These are phyloP conservation scores for Rhizopogon vesiculosus DNA, from an alignment of 768 basidiomycete species.

Conservation along the genomic window DNA sequence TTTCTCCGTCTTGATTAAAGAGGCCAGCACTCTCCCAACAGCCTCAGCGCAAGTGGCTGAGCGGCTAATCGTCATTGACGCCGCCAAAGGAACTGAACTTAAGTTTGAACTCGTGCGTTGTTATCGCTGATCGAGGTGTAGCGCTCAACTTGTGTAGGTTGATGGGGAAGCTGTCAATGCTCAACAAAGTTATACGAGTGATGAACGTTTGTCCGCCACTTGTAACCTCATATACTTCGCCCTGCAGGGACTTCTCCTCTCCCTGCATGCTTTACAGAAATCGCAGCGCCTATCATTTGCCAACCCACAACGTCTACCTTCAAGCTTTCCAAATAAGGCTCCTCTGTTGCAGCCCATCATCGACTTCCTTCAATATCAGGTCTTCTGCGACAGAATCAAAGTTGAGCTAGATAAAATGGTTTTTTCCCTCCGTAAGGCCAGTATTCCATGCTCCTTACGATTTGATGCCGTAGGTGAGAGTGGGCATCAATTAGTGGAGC, in stretches of 20 bases:
- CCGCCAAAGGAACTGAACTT: slow-evolving; percentile 65
- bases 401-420: slow-evolving; percentile 50
- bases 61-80: slow-evolving; percentile 69
- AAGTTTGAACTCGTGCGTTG: slow-evolving; percentile 66
- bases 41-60: slow-evolving; percentile 78
- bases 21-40: slow-evolving; percentile 72
- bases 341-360: slow-evolving; percentile 69
- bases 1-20: slow-evolving; percentile 66
- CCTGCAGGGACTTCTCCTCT: slow-evolving; percentile 61
- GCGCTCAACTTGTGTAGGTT: slow-evolving; percentile 22
- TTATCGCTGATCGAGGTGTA: slow-evolving; percentile 17
- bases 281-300: slow-evolving; percentile 29
- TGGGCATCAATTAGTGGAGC: slow-evolving; percentile 49
- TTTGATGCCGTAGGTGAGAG: slow-evolving; percentile 67
- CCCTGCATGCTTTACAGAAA: slow-evolving; percentile 51
- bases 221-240: slow-evolving; percentile 68
- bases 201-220: slow-evolving; percentile 24
- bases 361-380: slow-evolving; percentile 74
- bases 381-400: slow-evolving; percentile 63
- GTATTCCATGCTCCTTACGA: slow-evolving; percentile 51
- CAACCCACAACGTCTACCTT: slow-evolving; percentile 17
- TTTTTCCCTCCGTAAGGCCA: slow-evolving; percentile 43
- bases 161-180: slow-evolving; percentile 21
- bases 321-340: slow-evolving; percentile 25
- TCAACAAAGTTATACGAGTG: slow-evolving; percentile 6